Conservation (phyloP, 2,329 filamentous ascomycete genomes). For the Diatrype stigma region DNA sequence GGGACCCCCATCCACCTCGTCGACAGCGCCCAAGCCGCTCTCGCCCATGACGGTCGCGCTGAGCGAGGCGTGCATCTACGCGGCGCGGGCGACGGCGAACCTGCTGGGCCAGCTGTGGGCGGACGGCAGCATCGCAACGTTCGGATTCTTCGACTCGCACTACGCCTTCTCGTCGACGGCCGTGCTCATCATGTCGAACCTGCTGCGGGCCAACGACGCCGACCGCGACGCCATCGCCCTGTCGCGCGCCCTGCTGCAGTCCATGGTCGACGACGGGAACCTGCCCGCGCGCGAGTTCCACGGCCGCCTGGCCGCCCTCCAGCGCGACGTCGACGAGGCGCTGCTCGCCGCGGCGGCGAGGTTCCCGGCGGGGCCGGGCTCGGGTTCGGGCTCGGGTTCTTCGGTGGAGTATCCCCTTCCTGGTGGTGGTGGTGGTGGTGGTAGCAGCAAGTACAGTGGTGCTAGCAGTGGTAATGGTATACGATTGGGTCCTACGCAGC, state of each 20-base stretch:
- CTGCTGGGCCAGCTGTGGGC: conserved; percentile 22
- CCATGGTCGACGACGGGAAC: conserved; percentile 25
- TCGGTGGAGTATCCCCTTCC: no score
- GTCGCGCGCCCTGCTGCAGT: conserved; percentile 16
- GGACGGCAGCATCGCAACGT: conserved; percentile 21
- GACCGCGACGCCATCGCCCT: conserved; percentile 18
- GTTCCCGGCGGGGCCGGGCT: no score
- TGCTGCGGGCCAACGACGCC: conserved; percentile 16
- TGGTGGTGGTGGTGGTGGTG: no score
- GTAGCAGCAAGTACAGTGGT: no score
- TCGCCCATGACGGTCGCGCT: conserved; percentile 27
- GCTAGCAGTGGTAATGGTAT: no score
- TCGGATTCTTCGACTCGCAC: conserved; percentile 25
- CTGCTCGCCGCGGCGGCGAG: no score
- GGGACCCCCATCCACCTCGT: neutral
- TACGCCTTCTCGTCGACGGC: conserved; percentile 23
- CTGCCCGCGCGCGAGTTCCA: conserved; percentile 21
- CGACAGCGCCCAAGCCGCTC: conserved; percentile 7
- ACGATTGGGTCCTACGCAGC: no score
- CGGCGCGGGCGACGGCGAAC: conserved; percentile 19
- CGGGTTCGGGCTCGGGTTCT: no score
- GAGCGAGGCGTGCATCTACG: conserved; percentile 25
- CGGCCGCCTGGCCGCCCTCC: conserved; percentile 13
- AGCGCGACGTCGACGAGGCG: conserved; percentile 10
- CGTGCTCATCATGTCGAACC: conserved; percentile 20